Evolutionary conservation across 129 eudicot species (phyloP), one percentile per base, ranked within the genome.

Genomic region (Smallanthus sonchifolius): DNA sequence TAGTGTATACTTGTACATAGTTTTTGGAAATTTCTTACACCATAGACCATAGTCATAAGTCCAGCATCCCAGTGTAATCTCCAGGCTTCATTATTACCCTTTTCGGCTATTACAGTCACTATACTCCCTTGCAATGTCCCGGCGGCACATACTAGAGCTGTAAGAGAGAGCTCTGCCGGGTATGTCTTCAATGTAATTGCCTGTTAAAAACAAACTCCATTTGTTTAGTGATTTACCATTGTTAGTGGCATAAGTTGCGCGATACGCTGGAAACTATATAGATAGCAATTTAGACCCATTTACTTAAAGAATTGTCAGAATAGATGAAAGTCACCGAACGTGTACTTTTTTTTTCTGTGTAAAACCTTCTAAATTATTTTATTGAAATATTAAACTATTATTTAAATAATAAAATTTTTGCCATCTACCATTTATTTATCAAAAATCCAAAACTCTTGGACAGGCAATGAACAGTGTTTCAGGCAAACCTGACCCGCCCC

Each of bases 121-220:
- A 82, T 79, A 47, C 77, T 16, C 13, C 85, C 85, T 84, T 86
- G 79, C 34, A 83, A 17, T 39, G 87, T 55, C 13, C 87, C 91
- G 7, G 79, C 24, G 7, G 84, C 52, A 48, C 86, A 83, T 69
- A 86, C 77, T 62, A 81, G 70, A 51, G 80, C 77, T 9, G 87
- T 81, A 45, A 86, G 85, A 36, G 90, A 86, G 43, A 83, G 85
- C 65, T 73, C 85, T 4, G 85, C 85, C 11, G 91, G 87, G 79
- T 86, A 86, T 70, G 86, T 32, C 80, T 32, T 74, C 84, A 86
- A 71, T 4, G 87, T 83, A 36, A 80, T 62, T 35, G 87, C 83
- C 91, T 86, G 78, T 64, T 42, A 15, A 52, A 42, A 30, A 60
- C 40, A 63, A 37, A 45, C 10, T 9, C n/a, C 24, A 24, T 15